A percentile compares a stretch with the other conserved stretches of the same genome.
These are phyloP conservation scores for Cercospora sesami DNA, from an alignment of 2,329 filamentous ascomycete genomes.

Conservation along the genomic window DNA sequence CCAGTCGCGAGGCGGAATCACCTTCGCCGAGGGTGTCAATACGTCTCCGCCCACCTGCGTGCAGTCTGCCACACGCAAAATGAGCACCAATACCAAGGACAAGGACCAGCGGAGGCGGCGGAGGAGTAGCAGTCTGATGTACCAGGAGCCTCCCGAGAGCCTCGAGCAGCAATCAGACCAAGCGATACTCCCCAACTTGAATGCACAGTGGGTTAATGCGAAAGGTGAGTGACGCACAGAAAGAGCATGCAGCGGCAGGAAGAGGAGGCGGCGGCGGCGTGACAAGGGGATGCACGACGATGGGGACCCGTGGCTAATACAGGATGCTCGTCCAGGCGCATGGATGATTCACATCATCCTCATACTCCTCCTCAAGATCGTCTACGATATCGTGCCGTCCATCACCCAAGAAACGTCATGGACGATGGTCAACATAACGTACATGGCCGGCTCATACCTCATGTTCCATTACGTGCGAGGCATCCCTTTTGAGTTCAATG, in stretches of 20 bases:
- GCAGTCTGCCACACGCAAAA: conserved; percentile 42
- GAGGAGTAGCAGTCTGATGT: conserved; percentile 97
- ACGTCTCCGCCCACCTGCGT: conserved; percentile 29
- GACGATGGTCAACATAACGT: conserved; percentile 97
- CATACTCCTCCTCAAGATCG: conserved; percentile 87
- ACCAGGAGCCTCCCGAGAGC: conserved; percentile 94
- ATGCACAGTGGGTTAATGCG: conserved; percentile 98
- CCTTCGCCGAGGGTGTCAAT: conserved; percentile 81
- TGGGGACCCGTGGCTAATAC: conserved; percentile 7
- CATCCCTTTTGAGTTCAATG: conserved; percentile 98
- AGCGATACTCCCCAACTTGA: conserved; percentile 88
- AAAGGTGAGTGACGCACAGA: conserved; percentile 68
- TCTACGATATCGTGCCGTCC: conserved; percentile 94
- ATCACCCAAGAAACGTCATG: conserved; percentile 97
- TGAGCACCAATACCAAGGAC: conserved; percentile 53
- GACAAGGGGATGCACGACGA: conserved; percentile 11
- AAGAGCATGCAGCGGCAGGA: not conserved
- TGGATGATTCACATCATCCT: conserved; percentile 97
- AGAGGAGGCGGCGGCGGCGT: not conserved
- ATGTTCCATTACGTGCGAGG: conserved; percentile 99
- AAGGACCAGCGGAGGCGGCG: conserved; percentile 64
- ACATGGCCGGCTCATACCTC: conserved; percentile 98
- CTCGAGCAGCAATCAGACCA: conserved; percentile 98
- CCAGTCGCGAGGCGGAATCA: conserved; percentile 78
- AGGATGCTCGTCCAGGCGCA: conserved; percentile 63